Conservation (phyloP, 1,284 basidiomycete species). For the Agaricales sp. region DNA sequence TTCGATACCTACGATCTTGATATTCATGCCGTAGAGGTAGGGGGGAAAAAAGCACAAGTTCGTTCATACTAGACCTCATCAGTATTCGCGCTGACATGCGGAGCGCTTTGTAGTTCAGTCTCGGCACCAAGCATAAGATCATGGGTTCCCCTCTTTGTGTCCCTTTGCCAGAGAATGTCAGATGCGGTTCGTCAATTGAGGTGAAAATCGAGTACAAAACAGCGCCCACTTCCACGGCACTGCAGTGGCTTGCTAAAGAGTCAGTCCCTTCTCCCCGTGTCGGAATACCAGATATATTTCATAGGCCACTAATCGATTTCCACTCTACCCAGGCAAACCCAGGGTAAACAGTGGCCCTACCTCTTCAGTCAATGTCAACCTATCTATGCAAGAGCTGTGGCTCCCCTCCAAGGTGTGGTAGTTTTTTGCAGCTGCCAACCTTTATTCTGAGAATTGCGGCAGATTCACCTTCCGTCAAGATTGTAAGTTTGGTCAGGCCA, state of each 20-base stretch:
- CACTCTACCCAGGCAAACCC: constrained; percentile 60
- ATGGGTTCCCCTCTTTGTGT: constrained; percentile 66
- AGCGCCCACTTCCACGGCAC: constrained; percentile 68
- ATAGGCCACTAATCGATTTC: too few relatives aligned
- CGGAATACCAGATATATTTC: background rate
- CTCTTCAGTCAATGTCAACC: constrained; percentile 95
- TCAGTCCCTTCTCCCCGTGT: constrained; percentile 23
- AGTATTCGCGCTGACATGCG: constrained; percentile 3
- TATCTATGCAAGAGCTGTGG: constrained; percentile 75
- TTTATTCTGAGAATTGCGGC: constrained; percentile 4
- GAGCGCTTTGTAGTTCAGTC: constrained; percentile 12
- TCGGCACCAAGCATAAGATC: constrained; percentile 47
- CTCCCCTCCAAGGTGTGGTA: constrained; percentile 68
- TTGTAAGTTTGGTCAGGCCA: constrained; percentile 32
- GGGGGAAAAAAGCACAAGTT: constrained; percentile 39
- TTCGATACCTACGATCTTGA: constrained; percentile 76
- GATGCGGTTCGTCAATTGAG: constrained; percentile 34
- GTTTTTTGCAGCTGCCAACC: background rate
- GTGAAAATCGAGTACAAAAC: constrained; percentile 67
- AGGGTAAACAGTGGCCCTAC: constrained; percentile 79
- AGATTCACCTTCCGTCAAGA: constrained; percentile 69
- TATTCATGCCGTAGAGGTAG: constrained; percentile 49
- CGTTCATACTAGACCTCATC: constrained; percentile 19
- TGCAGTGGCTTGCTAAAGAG: constrained; percentile 92
- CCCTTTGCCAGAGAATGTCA: constrained; percentile 30